Evolutionary conservation across 2,329 filamentous ascomycete species (phyloP).

Genomic region (Pleomassaria siparia): DNA sequence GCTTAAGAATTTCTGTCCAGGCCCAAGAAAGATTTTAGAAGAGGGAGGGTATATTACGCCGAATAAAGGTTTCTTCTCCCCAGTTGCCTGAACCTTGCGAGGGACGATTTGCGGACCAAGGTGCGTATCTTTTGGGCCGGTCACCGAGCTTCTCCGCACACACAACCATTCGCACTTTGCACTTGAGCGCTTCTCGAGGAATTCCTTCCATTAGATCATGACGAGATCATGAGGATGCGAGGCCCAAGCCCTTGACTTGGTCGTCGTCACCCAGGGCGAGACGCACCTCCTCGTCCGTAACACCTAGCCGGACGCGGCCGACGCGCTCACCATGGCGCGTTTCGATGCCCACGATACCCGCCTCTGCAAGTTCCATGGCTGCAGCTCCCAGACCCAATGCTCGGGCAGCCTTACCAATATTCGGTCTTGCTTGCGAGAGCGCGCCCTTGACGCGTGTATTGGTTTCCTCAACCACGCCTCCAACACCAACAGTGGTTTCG

Average conservation of each 20-base stretch:
- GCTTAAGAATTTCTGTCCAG: background rate
- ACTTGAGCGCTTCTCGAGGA: no score
- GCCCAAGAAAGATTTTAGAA: background rate
- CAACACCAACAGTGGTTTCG: constrained; percentile 14
- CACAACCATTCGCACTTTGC: no score
- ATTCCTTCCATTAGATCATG: background rate
- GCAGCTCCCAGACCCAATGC: constrained; percentile 65
- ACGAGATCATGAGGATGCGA: constrained; percentile 3
- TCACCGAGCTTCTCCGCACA: background rate
- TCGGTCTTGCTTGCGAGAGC: constrained; percentile 6
- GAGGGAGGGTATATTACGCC: background rate
- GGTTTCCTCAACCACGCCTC: background rate
- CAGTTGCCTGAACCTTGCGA: background rate
- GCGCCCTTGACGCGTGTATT: constrained; percentile 1
- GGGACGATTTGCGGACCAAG: background rate
- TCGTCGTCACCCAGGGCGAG: constrained; percentile 85
- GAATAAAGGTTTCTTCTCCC: background rate
- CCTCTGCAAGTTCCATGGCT: constrained; percentile 80
- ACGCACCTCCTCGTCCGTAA: constrained; percentile 88
- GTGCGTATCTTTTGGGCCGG: background rate
- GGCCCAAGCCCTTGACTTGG: constrained; percentile 77
- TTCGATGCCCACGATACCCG: constrained; percentile 85
- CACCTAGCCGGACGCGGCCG: constrained; percentile 80
- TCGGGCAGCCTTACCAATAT: constrained; percentile 47
- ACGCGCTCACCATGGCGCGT: constrained; percentile 75